Evolutionary conservation across 1,139 yeast species (phyloP), one percentile per base, ranked within the genome.

Genomic region (Candida glucosophila): DNA sequence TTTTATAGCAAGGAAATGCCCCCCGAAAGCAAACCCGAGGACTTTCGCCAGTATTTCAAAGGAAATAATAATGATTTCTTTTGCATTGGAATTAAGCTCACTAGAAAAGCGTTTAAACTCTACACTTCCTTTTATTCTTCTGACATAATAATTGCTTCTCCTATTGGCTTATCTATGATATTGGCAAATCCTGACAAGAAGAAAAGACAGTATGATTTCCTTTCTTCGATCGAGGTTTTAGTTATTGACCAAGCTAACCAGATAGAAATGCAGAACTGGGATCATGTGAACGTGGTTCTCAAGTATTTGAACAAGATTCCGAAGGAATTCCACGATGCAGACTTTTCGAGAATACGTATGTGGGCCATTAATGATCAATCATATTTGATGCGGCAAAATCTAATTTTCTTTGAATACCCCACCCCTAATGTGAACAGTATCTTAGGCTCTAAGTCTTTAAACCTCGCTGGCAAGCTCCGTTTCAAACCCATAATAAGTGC

Each of bases 41-140:
- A 90, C 43, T 90, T 88, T 52, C 73, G 68, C 40, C 73, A 77
- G 29, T 56, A 75, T 24, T 92, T 90, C 57, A 74, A 74, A 34
- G 99, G 99, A 6, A 86, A 88, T 54, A 77, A 88, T 19, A 85
- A 82, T 45, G 98, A 92, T 60, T 79, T 81, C 56, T 90, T 92
- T 51, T 80, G 93, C 28, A 44, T 90, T 13, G 98, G 98, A 6
- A 46, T 85, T 30, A 90, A 90, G 50, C 75, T 86, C 52, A 86
- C 97, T 3, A 71, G 96, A 46, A 88, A 86, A 46, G 69, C 95
- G 0, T 50, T 88, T 32, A 88, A 85, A 51, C 59, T 90, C 15
- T 90, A 81, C 49, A 72, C 95, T 4, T 76, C 88, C 16, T 85
- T 86, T 44, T 83, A 83, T 45, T 72, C 77, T 21, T 77, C 94